Evolutionary conservation across 352 stramenopile species (phyloP).

Genomic region (Plasmopara muralis): DNA sequence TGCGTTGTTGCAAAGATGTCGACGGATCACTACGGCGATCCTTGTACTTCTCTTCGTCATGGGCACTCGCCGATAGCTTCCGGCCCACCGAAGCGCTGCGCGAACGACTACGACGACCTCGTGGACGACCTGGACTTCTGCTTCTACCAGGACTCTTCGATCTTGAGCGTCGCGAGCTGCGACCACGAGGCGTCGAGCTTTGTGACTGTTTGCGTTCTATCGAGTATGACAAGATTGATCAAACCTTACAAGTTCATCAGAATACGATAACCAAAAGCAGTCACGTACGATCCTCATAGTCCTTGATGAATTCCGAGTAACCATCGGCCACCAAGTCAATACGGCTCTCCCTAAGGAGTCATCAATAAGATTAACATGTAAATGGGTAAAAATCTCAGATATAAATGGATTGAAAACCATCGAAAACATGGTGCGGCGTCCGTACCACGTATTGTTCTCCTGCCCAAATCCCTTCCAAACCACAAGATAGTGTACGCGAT

Average conservation of each 20-base stretch:
- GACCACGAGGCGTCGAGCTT: constrained; percentile 27
- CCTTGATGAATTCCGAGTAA: constrained; percentile 62
- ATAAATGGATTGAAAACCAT: constrained; percentile 1
- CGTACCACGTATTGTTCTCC: constrained; percentile 82
- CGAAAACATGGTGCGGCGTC: not conserved
- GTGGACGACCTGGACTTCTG: constrained; percentile 31
- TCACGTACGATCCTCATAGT: constrained; percentile 52
- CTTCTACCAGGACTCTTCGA: constrained; percentile 28
- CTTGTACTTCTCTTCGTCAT: constrained; percentile 18
- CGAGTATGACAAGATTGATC: not conserved
- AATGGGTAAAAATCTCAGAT: not conserved
- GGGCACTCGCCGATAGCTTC: constrained; percentile 18
- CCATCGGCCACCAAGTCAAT: constrained; percentile 75
- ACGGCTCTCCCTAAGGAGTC: constrained; percentile 58
- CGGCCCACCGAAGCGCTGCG: constrained; percentile 26
- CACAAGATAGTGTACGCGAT: constrained; percentile 79
- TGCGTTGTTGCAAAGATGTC: constrained; percentile 13
- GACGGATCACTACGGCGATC: constrained; percentile 7
- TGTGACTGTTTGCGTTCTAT: constrained; percentile 49
- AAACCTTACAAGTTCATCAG: too few relatives aligned
- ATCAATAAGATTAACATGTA: too few relatives aligned
- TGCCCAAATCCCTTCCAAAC: constrained; percentile 70
- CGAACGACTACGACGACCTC: constrained; percentile 40
- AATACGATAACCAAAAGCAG: not conserved
- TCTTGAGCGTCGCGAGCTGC: constrained; percentile 36